Base-by-base conservation (phyloP, 2,329 filamentous ascomycete genomes). In the Geosmithia flava region DNA sequence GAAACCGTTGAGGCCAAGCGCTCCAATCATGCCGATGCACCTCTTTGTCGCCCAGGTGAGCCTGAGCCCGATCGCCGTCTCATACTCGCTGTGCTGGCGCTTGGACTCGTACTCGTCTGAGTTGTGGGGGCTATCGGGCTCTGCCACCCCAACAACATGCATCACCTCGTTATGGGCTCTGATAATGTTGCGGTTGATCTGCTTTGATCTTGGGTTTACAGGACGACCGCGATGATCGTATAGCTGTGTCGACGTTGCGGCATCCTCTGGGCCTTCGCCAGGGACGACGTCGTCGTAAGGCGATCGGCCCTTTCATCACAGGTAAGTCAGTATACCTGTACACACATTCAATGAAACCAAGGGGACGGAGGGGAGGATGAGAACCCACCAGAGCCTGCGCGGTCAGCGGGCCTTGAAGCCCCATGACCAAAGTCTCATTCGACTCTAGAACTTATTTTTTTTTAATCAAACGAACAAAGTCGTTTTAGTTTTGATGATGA, bases 121-220 rank as follows among this genome's bases (percentile, higher is more conserved):
- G 20, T 62, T 57, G 3, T 56, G 55, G 7, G 62, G 61, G 46
- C 69, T 71, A 47, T 80, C 76, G 15, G 76, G 73, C 54, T 81
- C 77, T 8, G 76, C 77, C 4, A 80, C 77, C 5, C 77, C 77
- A 40, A 81, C 80, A 10, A 79, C 75, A 17, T 72, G 68, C 77
- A 81, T 81, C 3, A 81, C 77, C 53, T 81, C 76, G 53, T 81
- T 81, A 55, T 81, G 77, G 10, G 77, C 71, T 47, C 77, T 68
- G 23, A 81, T 75, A 30, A 80, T 70, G 50, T 77, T 72, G 45
- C 71, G 69, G 53, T 78, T 79, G 52, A 78, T 70, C 13, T 66
- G 64, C 55, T 72, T 75, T 1, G 75, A 78, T 47, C 72, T 68
- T 0, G 68, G 68, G 53, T 80, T 80, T 46, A 76, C 55, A 3